Evolutionary conservation across 2,329 filamentous ascomycete species (phyloP).

Genomic region (Cyanodermella asteris): DNA sequence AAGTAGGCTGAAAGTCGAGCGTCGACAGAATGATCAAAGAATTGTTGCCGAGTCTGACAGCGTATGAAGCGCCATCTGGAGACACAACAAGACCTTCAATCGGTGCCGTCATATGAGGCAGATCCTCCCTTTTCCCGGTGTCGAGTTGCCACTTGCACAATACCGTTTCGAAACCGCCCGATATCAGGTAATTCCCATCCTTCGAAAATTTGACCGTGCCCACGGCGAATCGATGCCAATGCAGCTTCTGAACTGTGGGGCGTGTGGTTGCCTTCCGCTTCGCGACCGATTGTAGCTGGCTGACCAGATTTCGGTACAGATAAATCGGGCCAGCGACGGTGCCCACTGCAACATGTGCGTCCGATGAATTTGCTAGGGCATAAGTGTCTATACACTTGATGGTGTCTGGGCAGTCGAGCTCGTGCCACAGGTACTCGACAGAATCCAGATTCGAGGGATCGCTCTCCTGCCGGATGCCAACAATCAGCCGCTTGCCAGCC

Average conservation of each 20-base stretch:
- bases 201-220: constrained; percentile 74
- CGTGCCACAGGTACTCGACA: constrained; percentile 29
- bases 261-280: too few species aligned
- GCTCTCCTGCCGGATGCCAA: constrained; percentile 34
- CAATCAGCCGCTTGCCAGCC: constrained; percentile 31
- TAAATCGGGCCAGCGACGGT: too few species aligned
- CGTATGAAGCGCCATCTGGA: constrained; percentile 57
- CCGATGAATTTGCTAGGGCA: constrained; percentile 14
- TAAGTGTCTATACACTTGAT: constrained; percentile 47
- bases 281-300: too few species aligned
- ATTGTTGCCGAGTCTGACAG: constrained; percentile 73
- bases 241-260: constrained; percentile 41
- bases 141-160: constrained; percentile 87
- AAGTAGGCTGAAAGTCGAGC: constrained; percentile 63
- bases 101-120: constrained; percentile 74
- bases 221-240: constrained; percentile 80
- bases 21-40: constrained; percentile 80
- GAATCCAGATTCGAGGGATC: constrained; percentile 16
- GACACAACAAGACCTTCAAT: constrained; percentile 76
- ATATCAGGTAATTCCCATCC: constrained; percentile 88
- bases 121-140: constrained; percentile 56
- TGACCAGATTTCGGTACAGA: too few species aligned
- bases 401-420: constrained; percentile 33
- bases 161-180: constrained; percentile 74
- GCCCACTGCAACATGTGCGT: too few species aligned